phyloP scores from a whole-genome alignment of 352 stramenopile genomes.

The Phytopythium oedochilum region DNA sequence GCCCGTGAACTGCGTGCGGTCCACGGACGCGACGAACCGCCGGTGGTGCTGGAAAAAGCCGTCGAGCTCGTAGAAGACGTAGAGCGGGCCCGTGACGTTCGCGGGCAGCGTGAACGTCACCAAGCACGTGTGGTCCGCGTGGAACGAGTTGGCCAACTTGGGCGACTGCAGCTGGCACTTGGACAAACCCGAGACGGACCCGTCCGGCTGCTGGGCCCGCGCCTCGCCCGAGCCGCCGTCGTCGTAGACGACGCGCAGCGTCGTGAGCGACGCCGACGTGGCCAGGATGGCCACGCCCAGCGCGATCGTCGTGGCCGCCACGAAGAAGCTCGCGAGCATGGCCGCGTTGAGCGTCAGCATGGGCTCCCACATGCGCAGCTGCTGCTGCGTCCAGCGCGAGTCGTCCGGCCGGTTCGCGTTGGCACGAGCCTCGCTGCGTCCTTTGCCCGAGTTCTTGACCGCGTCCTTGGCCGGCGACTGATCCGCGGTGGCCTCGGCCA shows the following conservation, averaged over 20 bases:
- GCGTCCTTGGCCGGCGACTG: background rate
- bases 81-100: conserved; percentile 24
- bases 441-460: background rate
- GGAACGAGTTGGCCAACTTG: conserved; percentile 52
- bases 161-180: conserved; percentile 50
- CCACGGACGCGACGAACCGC: conserved; percentile 67
- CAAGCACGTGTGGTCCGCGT: conserved; percentile 71
- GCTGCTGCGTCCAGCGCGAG: conserved; percentile 60
- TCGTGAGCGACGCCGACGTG: conserved; percentile 43
- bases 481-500: background rate
- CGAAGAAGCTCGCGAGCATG: conserved; percentile 44
- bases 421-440: background rate
- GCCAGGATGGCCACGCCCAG: conserved; percentile 46
- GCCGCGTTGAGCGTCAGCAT: conserved; percentile 67
- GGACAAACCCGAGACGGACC: conserved; percentile 23
- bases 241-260: conserved; percentile 64
- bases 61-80: conserved; percentile 67
- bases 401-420: conserved; percentile 46
- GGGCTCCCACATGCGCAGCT: conserved; percentile 65
- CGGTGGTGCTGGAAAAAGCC: conserved; percentile 71
- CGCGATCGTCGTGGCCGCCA: conserved; percentile 31
- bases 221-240: conserved; percentile 17
- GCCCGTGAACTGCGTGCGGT: conserved; percentile 57
- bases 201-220: conserved; percentile 20
- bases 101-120: conserved; percentile 50